Base-by-base conservation (phyloP, 805 yeast species). In the Metschnikowia lunata region DNA sequence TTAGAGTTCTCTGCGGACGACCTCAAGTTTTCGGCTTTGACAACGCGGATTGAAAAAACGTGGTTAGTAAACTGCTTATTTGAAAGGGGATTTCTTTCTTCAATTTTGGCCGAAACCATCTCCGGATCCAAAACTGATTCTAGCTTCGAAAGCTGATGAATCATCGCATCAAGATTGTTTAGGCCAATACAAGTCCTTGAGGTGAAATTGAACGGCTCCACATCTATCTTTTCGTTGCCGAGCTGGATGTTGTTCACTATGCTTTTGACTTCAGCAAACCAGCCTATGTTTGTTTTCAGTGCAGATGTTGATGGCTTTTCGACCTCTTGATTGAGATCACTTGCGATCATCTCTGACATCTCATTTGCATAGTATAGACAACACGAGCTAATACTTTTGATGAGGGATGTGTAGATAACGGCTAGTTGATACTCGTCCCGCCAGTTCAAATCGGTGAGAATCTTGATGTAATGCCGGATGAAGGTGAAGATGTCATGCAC, bases 151-250 rank as follows among this genome's bases (percentile, higher is more conserved):
- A 80, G 52, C 43, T 77, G 76, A 1, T 64, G 55, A 54, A 73
- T 58, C 71, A 79, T 71, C 9, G 76, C 74, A 1, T 78, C 71
- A 8, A 88, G 57, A 55, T 88, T 80, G 61, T 85, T 86, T 48
- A 88, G 66, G n/a, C 84, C 80, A n/a, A 85, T 78, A 62, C 95
- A 87, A 0, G 89, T 81, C 42, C 75, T 71, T 6, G 72, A 66
- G 46, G 73, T 69, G 64, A 84, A 84, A 36, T 76, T 74, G 56
- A 72, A 81, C 0, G 89, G 83, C 12, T 72, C 74, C 3, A 78
- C 39, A 7, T 63, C 66, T 6, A 67, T 43, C 36, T 68, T 69
- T 1, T 60, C 61, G 10, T 52, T 47, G 18, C 70, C 62, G 26
- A 63, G 61, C 33, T 69, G 72, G 26, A 68, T 65, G 40, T 64